Evolutionary conservation across 305 asterid genomes (phyloP).

Genomic region (Salvia sclarea): DNA sequence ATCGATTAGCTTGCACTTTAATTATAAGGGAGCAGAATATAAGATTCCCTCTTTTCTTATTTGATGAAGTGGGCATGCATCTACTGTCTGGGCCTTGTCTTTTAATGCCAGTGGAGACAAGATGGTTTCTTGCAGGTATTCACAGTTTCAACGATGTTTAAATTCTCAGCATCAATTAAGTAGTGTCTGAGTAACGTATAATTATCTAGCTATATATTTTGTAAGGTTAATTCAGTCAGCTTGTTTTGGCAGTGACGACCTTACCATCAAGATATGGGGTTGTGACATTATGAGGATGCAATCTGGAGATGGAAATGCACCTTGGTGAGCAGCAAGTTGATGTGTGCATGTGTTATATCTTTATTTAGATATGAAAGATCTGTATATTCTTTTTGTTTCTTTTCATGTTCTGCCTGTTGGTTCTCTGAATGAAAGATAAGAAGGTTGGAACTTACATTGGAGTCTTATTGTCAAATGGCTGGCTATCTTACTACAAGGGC

Average conservation of each 20-base stretch:
- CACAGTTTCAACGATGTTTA: slow-evolving; percentile 21
- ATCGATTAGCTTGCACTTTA: neutral
- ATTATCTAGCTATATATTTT: slow-evolving; percentile 21
- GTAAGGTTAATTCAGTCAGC: slow-evolving; percentile 24
- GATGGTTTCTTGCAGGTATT: slow-evolving; percentile 95
- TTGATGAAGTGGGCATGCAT: slow-evolving; percentile 64
- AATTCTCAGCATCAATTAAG: slow-evolving; percentile 3
- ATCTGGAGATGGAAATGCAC: slow-evolving; percentile 53
- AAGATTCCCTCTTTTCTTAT: slow-evolving; percentile 3
- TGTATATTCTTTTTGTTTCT: slow-evolving; percentile 4
- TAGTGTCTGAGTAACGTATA: neutral
- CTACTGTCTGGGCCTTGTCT: slow-evolving; percentile 86
- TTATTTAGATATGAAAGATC: slow-evolving; percentile 11
- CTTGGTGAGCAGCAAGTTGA: slow-evolving; percentile 64
- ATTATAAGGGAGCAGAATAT: slow-evolving; percentile 21
- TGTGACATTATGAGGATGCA: slow-evolving; percentile 47
- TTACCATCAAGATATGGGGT: slow-evolving; percentile 83
- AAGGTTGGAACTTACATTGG: slow-evolving; percentile 3
- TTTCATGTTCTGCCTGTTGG: slow-evolving; percentile 18
- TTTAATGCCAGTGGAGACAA: slow-evolving; percentile 69
- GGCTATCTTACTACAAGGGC: neutral
- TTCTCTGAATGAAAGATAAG: slow-evolving; percentile 14
- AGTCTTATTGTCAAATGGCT: neutral
- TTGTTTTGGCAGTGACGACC: slow-evolving; percentile 77
- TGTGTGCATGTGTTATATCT: slow-evolving; percentile 9